Evolutionary conservation across 2,329 filamentous ascomycete genomes (phyloP).

Genomic region (Onygenales sp.): DNA sequence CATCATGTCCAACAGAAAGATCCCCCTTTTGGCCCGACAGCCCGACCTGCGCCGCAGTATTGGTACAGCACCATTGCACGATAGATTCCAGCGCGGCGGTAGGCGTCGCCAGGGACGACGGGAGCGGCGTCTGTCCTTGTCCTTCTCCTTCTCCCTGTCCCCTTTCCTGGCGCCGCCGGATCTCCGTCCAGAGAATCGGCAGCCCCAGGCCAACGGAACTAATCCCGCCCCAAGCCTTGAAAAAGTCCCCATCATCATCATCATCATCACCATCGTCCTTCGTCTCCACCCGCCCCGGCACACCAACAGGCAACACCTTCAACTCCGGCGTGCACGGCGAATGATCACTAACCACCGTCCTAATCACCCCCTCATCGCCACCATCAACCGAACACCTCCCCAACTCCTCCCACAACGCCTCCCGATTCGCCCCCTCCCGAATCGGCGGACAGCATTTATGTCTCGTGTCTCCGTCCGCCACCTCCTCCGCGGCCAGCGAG

Average conservation of each 20-base stretch:
- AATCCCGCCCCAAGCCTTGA: constrained; percentile 93
- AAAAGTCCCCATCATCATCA: constrained; percentile 65
- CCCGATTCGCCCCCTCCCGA: constrained; percentile 69
- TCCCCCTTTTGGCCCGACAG: constrained; percentile 74
- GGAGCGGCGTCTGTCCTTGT: constrained; percentile 20
- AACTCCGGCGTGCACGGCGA: constrained; percentile 92
- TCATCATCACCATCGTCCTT: background rate
- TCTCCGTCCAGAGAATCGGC: constrained; percentile 77
- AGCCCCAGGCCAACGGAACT: constrained; percentile 87
- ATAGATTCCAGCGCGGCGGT: constrained; percentile 58
- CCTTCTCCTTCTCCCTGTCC: constrained; percentile 15
- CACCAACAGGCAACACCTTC: constrained; percentile 68
- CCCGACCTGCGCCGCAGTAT: constrained; percentile 82
- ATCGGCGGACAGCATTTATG: constrained; percentile 97
- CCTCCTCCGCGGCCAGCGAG: constrained; percentile 69
- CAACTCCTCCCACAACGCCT: constrained; percentile 79
- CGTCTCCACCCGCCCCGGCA: constrained; percentile 37
- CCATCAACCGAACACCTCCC: constrained; percentile 27
- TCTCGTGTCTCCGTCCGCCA: constrained; percentile 74
- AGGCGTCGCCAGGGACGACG: background rate
- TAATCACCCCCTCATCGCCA: constrained; percentile 65
- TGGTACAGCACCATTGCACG: constrained; percentile 73
- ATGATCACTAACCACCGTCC: constrained; percentile 89
- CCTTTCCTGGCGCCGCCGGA: constrained; percentile 31
- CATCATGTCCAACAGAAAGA: constrained; percentile 71